Evolutionary conservation across 2,329 filamentous ascomycete genomes (phyloP).

Genomic region (Lasiodiplodia sp.): DNA sequence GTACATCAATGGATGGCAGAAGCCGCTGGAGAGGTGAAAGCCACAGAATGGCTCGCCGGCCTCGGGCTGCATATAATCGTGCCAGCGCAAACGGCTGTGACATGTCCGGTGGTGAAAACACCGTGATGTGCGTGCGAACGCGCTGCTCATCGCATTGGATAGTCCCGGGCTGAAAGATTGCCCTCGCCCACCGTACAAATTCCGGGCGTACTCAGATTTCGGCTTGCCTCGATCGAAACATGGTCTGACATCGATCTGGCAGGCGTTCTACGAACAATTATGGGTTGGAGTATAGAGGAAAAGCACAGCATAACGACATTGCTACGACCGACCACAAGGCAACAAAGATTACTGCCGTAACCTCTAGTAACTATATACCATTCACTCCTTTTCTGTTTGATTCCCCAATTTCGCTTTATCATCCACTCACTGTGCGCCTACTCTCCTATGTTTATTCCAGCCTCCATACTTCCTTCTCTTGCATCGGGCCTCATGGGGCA

Average conservation of each 20-base stretch:
- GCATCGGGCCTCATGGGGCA: slow-evolving; percentile 8
- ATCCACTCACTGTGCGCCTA: slow-evolving; percentile 22
- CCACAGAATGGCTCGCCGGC: neutral
- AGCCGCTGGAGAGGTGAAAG: slow-evolving; percentile 51
- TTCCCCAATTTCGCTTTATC: slow-evolving; percentile 15
- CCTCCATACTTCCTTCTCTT: slow-evolving; percentile 24
- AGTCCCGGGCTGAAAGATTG: slow-evolving; percentile 10
- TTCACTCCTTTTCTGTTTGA: slow-evolving; percentile 22
- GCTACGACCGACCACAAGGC: slow-evolving; percentile 23
- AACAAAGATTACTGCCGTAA: slow-evolving; percentile 25
- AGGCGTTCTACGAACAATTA: slow-evolving; percentile 8
- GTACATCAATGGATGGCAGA: slow-evolving; percentile 53
- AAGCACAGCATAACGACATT: slow-evolving; percentile 28
- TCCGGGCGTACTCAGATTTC: neutral
- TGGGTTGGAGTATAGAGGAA: slow-evolving; percentile 18
- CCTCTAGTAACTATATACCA: slow-evolving; percentile 29
- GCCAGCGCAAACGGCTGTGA: neutral
- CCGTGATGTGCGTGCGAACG: neutral
- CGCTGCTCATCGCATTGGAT: slow-evolving; percentile 13
- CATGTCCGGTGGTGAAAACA: slow-evolving; percentile 13
- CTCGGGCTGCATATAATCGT: neutral
- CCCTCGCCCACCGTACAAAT: slow-evolving; percentile 18
- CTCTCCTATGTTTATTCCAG: slow-evolving; percentile 27
- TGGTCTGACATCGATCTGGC: neutral
- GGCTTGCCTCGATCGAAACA: slow-evolving; percentile 7